These are phyloP conservation scores for Odonthalia washingtoniensis DNA, from an alignment of 31 red algal species.

Conservation along the genomic window DNA sequence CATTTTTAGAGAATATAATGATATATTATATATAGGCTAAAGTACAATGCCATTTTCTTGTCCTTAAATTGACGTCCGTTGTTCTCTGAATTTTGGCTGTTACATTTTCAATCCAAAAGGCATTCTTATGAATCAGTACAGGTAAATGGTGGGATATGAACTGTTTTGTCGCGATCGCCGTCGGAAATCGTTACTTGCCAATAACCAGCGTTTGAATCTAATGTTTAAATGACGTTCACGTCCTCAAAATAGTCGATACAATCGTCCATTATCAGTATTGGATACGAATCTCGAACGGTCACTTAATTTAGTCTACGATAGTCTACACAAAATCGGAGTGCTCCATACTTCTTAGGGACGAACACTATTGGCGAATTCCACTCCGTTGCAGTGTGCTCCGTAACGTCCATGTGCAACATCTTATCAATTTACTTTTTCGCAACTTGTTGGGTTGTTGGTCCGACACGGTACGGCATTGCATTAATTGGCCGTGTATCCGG, in stretches of 20 bases:
- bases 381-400: constrained; percentile 14
- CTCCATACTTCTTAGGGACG: constrained; percentile 26
- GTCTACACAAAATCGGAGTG: constrained; percentile 43
- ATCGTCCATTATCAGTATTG: constrained; percentile 17
- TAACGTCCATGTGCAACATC: not conserved
- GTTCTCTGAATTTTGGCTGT: constrained; percentile 46
- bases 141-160: constrained; percentile 25
- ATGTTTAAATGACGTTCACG: constrained; percentile 19
- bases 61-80: constrained; percentile 44
- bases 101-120: constrained; percentile 49
- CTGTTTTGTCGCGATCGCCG: not conserved
- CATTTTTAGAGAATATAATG: constrained; percentile 21
- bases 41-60: constrained; percentile 31
- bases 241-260: constrained; percentile 29
- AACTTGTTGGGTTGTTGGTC: too few species aligned
- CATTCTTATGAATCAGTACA: constrained; percentile 33
- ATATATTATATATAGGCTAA: constrained; percentile 33
- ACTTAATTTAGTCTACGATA: constrained; percentile 37
- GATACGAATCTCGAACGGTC: constrained; percentile 35
- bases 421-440: not conserved
- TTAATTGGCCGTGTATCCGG: too few species aligned
- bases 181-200: constrained; percentile 42
- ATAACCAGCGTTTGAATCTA: constrained; percentile 50
- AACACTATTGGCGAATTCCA: constrained; percentile 27
- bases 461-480: too few species aligned